Evolutionary conservation across 805 yeast species (phyloP), one percentile per base, ranked within the genome.

Genomic region (Tetrapisispora fleetii): DNA sequence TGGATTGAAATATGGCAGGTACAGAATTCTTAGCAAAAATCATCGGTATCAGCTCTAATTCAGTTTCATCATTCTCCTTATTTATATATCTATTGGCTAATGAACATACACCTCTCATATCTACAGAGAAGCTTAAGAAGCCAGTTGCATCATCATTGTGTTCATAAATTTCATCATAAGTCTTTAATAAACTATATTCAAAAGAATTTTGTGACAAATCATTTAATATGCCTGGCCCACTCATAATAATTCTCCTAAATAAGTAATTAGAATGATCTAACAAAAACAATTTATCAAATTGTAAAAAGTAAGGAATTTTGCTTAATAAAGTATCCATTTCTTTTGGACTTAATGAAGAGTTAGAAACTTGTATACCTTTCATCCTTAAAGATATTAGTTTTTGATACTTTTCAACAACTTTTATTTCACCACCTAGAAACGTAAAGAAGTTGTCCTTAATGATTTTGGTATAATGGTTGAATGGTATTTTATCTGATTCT

Each of bases 11-110:
- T 5, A 43, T 17, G 0, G 22, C 11, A 10, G 65, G 62, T 7
- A 60, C 50, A 22, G 54, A 55, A n/a, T 48, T 54, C 33, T 51
- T 53, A 17, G 60, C 58, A 28, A 63, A 55, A 3, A 61, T 33
- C 32, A 63, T 39, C 4, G 63, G 59, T 10, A 40, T 36, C 10
- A 48, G 19, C 17, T 18, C 36, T 17, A 17, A n/a, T 4, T 36
- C 27, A 3, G 2, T 32, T 30, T 30, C 13, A 18, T 18, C 22
- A 17, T 30, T 5, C 3, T 28, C 17, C 19, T 18, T n/a, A 4
- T 35, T 17, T 4, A 19, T 30, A 19, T 30, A 41, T 18, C 27
- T 18, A 30, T 43, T 36, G 10, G 46, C 32, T 18, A 37, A 37
- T 18, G 19, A 9, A 30, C 41, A 28, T 18, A 28, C 18, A 11